These are phyloP conservation scores for Gnomoniopsis sp. DNA, from an alignment of 2,329 filamentous ascomycete genomes.

Conservation along the genomic window DNA sequence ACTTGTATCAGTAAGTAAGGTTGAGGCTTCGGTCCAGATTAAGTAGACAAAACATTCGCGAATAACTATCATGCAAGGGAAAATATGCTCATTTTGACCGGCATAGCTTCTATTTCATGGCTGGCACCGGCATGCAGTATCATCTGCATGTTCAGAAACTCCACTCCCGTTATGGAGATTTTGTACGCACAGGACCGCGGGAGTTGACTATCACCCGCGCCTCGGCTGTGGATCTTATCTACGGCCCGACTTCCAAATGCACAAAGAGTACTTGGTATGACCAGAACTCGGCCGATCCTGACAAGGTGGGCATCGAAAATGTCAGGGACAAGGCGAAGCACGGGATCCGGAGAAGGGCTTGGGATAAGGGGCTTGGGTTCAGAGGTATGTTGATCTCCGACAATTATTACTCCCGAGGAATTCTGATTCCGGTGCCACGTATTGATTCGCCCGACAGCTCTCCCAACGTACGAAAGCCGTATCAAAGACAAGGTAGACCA, in stretches of 20 bases:
- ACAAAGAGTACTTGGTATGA: slow-evolving; percentile 7
- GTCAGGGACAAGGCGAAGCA: background rate
- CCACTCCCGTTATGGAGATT: slow-evolving; percentile 10
- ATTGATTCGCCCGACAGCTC: too few relatives aligned
- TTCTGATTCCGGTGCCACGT: background rate
- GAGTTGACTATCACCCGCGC: slow-evolving; percentile 17
- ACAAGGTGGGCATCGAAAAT: background rate
- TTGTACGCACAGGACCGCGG: slow-evolving; percentile 16
- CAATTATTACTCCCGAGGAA: background rate
- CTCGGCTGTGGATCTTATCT: slow-evolving; percentile 3
- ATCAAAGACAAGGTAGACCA: slow-evolving; percentile 5
- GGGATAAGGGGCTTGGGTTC: slow-evolving; percentile 11
- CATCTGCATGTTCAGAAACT: slow-evolving; percentile 2
- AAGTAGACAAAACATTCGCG: too few relatives aligned
- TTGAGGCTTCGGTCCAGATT: too few relatives aligned
- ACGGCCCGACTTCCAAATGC: slow-evolving; percentile 3
- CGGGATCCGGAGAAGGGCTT: background rate
- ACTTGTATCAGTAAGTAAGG: too few relatives aligned
- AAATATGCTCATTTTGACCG: too few relatives aligned
- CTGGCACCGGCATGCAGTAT: background rate
- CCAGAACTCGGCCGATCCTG: background rate
- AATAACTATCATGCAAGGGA: slow-evolving; percentile 2
- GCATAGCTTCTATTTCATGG: too few relatives aligned
- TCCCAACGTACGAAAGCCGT: slow-evolving; percentile 3
- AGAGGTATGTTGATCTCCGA: slow-evolving; percentile 5